phyloP scores from a whole-genome alignment of 148 eudicot species.

The Persicaria maculosa region DNA sequence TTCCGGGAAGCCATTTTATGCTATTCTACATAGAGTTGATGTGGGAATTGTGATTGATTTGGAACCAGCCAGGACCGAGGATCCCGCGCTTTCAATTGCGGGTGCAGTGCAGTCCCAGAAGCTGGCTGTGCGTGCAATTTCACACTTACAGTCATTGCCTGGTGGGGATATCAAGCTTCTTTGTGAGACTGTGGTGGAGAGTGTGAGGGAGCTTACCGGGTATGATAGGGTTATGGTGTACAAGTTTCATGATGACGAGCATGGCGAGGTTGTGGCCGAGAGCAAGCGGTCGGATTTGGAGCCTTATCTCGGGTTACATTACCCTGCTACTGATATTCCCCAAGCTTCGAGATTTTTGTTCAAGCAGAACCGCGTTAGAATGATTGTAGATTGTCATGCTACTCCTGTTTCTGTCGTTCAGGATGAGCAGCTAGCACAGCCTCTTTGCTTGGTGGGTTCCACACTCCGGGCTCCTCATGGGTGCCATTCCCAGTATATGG shows the following conservation, averaged over 20 bases:
- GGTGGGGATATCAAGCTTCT: conserved; percentile 77
- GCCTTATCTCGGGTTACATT: conserved; percentile 86
- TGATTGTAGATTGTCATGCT: conserved; percentile 89
- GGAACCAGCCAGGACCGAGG: conserved; percentile 83
- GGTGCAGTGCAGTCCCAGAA: conserved; percentile 98
- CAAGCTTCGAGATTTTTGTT: conserved; percentile 94
- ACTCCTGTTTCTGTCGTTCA: conserved; percentile 62
- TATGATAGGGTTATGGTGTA: conserved; percentile 97
- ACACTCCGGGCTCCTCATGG: conserved; percentile 95
- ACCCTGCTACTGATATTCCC: conserved; percentile 96
- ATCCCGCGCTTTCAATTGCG: conserved; percentile 76
- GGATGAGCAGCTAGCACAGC: conserved; percentile 57
- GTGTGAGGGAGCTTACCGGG: conserved; percentile 83
- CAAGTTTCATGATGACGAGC: conserved; percentile 96
- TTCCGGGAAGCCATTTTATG: conserved; percentile 81
- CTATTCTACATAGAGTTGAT: conserved; percentile 87
- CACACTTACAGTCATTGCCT: conserved; percentile 76
- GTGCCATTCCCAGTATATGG: conserved; percentile 94
- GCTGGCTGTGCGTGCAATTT: conserved; percentile 78
- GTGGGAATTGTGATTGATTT: conserved; percentile 89
- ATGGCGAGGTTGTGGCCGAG: conserved; percentile 94
- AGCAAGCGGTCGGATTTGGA: conserved; percentile 63
- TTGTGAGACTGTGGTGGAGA: conserved; percentile 81
- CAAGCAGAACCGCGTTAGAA: conserved; percentile 81
- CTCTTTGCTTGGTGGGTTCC: conserved; percentile 78